Percentiles rank a stretch among this genome's conserved stretches.
Conservation (phyloP, 495 filamentous ascomycete species). For the Aspergillus wentii region DNA sequence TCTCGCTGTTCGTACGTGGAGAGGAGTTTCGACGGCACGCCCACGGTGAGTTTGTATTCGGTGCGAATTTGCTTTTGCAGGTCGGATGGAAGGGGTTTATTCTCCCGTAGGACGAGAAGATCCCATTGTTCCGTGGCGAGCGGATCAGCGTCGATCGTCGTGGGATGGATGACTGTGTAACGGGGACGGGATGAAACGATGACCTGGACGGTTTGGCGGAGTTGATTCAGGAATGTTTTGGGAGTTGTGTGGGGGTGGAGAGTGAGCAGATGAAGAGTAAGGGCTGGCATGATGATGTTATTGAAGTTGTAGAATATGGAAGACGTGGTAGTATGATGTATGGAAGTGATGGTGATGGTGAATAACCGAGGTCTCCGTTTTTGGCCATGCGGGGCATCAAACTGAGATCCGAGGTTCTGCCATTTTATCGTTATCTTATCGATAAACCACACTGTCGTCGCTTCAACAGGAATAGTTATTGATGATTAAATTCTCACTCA, state of each 20-base stretch:
- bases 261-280: constrained; percentile 40
- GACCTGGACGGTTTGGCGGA: constrained; percentile 29
- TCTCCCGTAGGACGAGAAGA: constrained; percentile 44
- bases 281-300: constrained; percentile 42
- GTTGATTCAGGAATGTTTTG: constrained; percentile 19
- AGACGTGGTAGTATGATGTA: too few relatives aligned
- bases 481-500: too few relatives aligned
- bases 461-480: too few relatives aligned
- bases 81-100: constrained; percentile 25
- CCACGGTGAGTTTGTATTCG: constrained; percentile 47
- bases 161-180: constrained; percentile 49
- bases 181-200: constrained; percentile 37
- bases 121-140: constrained; percentile 53
- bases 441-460: too few relatives aligned
- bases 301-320: too few relatives aligned
- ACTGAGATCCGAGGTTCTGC: too few relatives aligned
- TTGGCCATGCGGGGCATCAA: too few relatives aligned
- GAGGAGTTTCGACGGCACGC: constrained; percentile 50
- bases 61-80: constrained; percentile 25
- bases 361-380: too few relatives aligned
- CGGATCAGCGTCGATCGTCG: constrained; percentile 34
- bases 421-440: too few relatives aligned
- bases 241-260: constrained; percentile 26
- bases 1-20: constrained; percentile 42
- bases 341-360: too few relatives aligned